Evolutionary conservation across 495 filamentous ascomycete genomes (phyloP).

Genomic region (Rhypophila decipiens): DNA sequence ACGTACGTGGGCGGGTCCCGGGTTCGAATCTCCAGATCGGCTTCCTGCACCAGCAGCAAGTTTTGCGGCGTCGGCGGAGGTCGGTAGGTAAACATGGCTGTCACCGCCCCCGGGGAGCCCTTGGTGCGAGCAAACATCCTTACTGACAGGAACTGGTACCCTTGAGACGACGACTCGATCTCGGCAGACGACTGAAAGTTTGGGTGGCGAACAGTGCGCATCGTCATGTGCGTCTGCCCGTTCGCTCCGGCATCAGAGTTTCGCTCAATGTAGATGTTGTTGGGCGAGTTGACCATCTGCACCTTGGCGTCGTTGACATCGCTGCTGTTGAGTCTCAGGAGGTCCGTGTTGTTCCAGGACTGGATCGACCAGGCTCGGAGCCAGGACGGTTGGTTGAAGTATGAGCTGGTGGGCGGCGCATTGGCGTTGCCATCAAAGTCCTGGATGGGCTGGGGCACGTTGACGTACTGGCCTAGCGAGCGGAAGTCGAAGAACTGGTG

Average conservation of each 20-base stretch:
- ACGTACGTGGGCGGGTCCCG: constrained; percentile 48
- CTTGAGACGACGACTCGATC: constrained; percentile 48
- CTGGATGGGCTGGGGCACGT: constrained; percentile 13
- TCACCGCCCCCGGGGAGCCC: constrained; percentile 54
- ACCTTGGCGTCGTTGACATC: constrained; percentile 33
- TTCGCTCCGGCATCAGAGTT: constrained; percentile 26
- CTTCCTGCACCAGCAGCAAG: constrained; percentile 53
- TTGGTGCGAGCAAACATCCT: constrained; percentile 52
- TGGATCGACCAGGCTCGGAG: constrained; percentile 53
- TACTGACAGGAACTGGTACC: constrained; percentile 55
- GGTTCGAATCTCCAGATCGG: constrained; percentile 72
- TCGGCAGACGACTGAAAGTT: constrained; percentile 58
- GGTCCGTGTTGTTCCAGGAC: constrained; percentile 45
- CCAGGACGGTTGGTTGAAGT: constrained; percentile 33
- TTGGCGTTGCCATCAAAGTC: constrained; percentile 20
- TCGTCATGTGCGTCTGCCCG: constrained; percentile 49
- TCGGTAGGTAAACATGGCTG: constrained; percentile 63
- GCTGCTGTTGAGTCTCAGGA: constrained; percentile 17
- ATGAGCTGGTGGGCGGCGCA: constrained; percentile 29
- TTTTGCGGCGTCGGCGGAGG: constrained; percentile 19
- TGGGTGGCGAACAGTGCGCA: constrained; percentile 52
- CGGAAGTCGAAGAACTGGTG: constrained; percentile 66
- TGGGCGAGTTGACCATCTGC: constrained; percentile 55
- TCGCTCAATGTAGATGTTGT: constrained; percentile 57
- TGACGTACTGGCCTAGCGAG: constrained; percentile 32